Base-by-base conservation (phyloP, 805 yeast species). In the Hanseniaspora mollemarum region DNA sequence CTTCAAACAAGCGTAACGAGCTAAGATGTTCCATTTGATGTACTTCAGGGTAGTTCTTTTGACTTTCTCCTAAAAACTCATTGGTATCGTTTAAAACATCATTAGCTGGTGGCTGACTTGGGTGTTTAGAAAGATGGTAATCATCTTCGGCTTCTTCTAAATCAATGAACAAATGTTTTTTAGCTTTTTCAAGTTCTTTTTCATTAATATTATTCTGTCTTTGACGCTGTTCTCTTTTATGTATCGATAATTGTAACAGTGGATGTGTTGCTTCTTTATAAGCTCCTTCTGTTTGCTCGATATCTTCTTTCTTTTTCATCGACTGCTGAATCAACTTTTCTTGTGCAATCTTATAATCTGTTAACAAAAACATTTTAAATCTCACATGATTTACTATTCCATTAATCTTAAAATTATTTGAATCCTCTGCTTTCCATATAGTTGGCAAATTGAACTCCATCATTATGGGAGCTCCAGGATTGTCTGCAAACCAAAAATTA, bases 401-500 rank as follows among this genome's bases (percentile, higher is more conserved):
- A 18, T 43, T 37, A 1, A 48, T 37, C 36, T 48, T 48, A 5
- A 5, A 18, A n/a, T 32, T 48, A 13, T 32, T 37, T 10, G 35
- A 25, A 13, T 24, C 33, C 12, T 48, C 31, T 8, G 45, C 18
- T 40, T 40, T 48, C 51, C 51, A 48, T 4, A 40, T 43, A 1
- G 51, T 48, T 7, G 45, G 45, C 21, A 37, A 39, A 16, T 29
- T 33, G 28, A 32, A 44, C 21, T 51, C 53, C 33, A 51, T 16
- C 36, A 51, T 38, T 21, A 51, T 40, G 4, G 53, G 53, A 18
- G 49, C 43, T 7, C 53, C 53, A 12, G 51, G 51, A 28, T 51
- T 51, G 37, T 51, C 49, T 12, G 53, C 45, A 51, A 51, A 51
- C 53, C 53, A 51, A 35, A 51, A 39, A 24, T 44, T 44, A 8